These are phyloP conservation scores for Yamadazyma sp. DNA, from an alignment of 805 yeast species.

Conservation along the genomic window DNA sequence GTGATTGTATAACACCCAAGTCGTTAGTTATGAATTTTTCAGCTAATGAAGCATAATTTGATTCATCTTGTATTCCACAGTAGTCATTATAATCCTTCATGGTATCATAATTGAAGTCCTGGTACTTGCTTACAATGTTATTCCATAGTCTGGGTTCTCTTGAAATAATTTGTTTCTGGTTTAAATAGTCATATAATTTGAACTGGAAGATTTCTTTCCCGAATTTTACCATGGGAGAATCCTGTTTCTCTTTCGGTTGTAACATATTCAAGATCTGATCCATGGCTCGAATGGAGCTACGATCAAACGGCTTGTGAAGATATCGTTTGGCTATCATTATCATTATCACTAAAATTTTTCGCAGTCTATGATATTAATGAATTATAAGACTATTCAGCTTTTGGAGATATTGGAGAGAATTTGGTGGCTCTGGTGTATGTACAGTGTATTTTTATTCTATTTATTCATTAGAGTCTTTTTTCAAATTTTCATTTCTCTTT, in stretches of 20 bases:
- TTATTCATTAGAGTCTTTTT: too few species aligned
- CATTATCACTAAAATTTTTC: too few species aligned
- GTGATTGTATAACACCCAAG: constrained; percentile 8
- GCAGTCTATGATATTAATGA: neutral
- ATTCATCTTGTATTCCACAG: neutral
- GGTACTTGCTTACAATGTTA: constrained; percentile 7
- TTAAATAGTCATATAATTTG: constrained; percentile 11
- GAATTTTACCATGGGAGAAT: constrained; percentile 2
- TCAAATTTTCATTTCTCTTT: too few species aligned
- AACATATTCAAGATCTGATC: constrained; percentile 14
- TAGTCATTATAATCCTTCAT: constrained; percentile 7
- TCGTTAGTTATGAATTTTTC: constrained; percentile 10
- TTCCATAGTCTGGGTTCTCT: constrained; percentile 10
- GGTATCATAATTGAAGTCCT: constrained; percentile 6
- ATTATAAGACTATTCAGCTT: neutral
- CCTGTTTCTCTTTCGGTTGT: constrained; percentile 1
- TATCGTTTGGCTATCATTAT: constrained; percentile 2
- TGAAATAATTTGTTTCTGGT: constrained; percentile 11
- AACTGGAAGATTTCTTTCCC: constrained; percentile 16
- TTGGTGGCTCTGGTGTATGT: too few species aligned
- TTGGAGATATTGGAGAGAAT: too few species aligned
- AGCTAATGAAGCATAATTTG: neutral
- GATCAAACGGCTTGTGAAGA: constrained; percentile 7
- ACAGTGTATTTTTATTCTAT: too few species aligned
- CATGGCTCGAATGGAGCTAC: constrained; percentile 15